These are phyloP conservation scores for Clarireedia paspali DNA, from an alignment of 2,329 filamentous ascomycete genomes.

Conservation along the genomic window DNA sequence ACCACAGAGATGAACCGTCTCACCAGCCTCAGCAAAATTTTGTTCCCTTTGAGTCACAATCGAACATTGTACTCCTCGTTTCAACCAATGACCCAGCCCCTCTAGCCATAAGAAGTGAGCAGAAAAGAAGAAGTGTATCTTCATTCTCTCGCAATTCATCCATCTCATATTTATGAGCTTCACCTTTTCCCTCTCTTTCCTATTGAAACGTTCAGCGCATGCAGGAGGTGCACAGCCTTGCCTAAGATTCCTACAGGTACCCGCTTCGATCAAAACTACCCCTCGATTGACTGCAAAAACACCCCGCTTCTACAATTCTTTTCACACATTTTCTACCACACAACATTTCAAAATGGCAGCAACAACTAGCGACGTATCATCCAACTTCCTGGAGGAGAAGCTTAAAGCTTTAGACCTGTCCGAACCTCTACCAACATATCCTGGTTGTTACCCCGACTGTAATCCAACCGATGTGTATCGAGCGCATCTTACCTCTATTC, in stretches of 20 bases:
- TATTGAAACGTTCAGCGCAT: neutral
- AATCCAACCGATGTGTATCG: slow-evolving; percentile 79
- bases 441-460: slow-evolving; percentile 54
- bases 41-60: too few relatives aligned
- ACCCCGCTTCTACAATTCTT: slow-evolving; percentile 9
- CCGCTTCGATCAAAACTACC: slow-evolving; percentile 6
- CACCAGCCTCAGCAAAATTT: too few relatives aligned
- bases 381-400: slow-evolving; percentile 16
- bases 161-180: neutral
- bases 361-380: slow-evolving; percentile 8
- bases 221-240: neutral
- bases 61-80: too few relatives aligned
- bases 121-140: neutral
- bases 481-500: slow-evolving; percentile 62
- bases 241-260: slow-evolving; percentile 2
- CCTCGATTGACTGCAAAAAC: slow-evolving; percentile 1
- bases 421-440: slow-evolving; percentile 33
- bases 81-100: too few relatives aligned
- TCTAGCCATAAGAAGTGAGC: too few relatives aligned
- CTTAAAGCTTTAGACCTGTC: slow-evolving; percentile 24
- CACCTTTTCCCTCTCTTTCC: neutral
- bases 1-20: too few relatives aligned
- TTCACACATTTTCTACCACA: slow-evolving; percentile 13
- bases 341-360: slow-evolving; percentile 21
- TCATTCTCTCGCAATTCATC: neutral